Evolutionary conservation across 2,329 filamentous ascomycete genomes (phyloP), one percentile per base, ranked within the genome.

Genomic region (Fusarium sp.): DNA sequence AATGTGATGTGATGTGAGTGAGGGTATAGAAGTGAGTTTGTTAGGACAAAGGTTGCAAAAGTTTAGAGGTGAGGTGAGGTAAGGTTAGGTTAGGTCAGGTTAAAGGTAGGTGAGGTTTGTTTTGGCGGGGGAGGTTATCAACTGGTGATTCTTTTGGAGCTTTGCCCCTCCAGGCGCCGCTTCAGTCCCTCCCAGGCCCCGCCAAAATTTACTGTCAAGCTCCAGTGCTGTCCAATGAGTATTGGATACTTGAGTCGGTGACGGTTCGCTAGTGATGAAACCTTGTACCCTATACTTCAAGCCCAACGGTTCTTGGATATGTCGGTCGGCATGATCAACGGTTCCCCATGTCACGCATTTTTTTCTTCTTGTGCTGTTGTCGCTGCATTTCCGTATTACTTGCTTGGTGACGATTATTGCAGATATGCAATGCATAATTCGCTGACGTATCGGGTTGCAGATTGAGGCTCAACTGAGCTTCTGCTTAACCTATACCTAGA

Each of bases 141-240:
- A 69, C 30, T 62, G 68, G 69, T 71, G 68, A 71, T 71, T 71
- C 63, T 71, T 55, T 47, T 71, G 43, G 68, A 71, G 68, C 63
- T 67, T 70, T 71, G 68, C 68, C 68, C 68, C 68, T 71, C 68
- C 59, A 69, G 68, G 68, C 63, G 30, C 46, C 59, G 34, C 59
- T 49, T 65, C 28, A 48, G 63, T 65, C 68, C 68, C 68, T 64
- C 59, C 59, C 59, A 66, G 65, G 71, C 68, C 68, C 68, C 68
- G 64, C 63, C 64, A 69, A 71, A 71, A 71, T 62, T 47, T 68
- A 62, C 42, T 51, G 42, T 70, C 40, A 50, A 69, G 57, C 61
- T 66, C 55, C 55, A 25, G 28, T 23, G 48, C 32, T 66, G 55
- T 66, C 63, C 63, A 66, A 66, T 66, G 54, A 59, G 63, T 66